A percentile compares a stretch with the other conserved stretches of the same genome.
Evolutionary conservation across 2,329 filamentous ascomycete genomes (phyloP).

Genomic region (Lecanoromycetidae sp.): DNA sequence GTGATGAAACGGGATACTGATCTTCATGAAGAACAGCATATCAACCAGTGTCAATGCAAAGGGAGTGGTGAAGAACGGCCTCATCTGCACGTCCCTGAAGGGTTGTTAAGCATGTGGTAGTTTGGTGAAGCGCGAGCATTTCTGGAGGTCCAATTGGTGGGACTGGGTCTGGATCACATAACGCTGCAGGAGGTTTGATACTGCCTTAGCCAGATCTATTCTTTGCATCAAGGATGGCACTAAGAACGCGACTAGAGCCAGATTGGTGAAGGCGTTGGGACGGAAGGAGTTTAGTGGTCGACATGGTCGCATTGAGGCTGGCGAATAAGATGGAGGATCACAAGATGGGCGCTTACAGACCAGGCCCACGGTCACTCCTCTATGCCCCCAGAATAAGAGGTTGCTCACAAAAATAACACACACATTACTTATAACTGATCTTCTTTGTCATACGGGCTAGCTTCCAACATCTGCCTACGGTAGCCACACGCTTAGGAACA

Average conservation of each 20-base stretch:
- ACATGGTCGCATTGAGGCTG: slow-evolving; percentile 1
- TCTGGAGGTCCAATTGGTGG: slow-evolving; percentile 1
- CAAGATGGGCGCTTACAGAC: slow-evolving; percentile 7
- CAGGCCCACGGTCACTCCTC: too few species aligned
- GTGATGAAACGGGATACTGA: slow-evolving; percentile 1
- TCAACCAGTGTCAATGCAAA: slow-evolving; percentile 10
- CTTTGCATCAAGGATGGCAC: slow-evolving; percentile 6
- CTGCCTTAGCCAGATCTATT: too few species aligned
- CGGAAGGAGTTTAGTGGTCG: neutral
- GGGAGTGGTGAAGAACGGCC: neutral
- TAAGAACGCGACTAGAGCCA: neutral
- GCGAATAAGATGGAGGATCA: neutral
- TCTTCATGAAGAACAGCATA: slow-evolving; percentile 3
- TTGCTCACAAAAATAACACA: too few species aligned
- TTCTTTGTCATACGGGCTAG: too few species aligned
- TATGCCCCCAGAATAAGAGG: too few species aligned
- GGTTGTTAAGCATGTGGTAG: neutral
- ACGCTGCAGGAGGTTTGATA: neutral
- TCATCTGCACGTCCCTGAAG: neutral
- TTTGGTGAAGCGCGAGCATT: slow-evolving; percentile 1
- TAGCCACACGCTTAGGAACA: too few species aligned
- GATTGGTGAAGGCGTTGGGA: neutral
- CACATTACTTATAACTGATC: too few species aligned
- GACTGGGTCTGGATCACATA: slow-evolving; percentile 1
- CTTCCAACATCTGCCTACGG: too few species aligned